Conservation (phyloP, 129 eudicot genomes). For the Centaurea solstitialis region DNA sequence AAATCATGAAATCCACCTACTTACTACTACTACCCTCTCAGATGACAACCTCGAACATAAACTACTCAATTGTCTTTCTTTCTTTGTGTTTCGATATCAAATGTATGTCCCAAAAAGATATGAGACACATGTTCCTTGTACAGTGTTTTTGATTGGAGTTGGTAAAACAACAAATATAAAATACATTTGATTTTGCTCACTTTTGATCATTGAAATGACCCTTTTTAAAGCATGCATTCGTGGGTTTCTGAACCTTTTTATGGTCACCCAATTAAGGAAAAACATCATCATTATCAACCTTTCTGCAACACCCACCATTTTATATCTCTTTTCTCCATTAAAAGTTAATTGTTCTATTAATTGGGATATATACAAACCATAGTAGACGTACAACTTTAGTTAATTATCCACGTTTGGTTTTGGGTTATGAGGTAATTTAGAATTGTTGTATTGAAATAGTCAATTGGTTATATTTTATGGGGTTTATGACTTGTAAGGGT, state of each 20-base stretch:
- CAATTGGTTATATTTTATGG: too few species aligned
- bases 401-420: background rate
- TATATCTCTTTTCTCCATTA: too few species aligned
- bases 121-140: constrained; percentile 34
- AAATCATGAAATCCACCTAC: constrained; percentile 16
- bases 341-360: too few species aligned
- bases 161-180: constrained; percentile 22
- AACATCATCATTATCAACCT: constrained; percentile 24
- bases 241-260: constrained; percentile 42
- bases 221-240: constrained; percentile 34
- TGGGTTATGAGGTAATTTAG: too few species aligned
- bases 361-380: background rate
- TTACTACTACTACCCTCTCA: constrained; percentile 43
- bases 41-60: constrained; percentile 45
- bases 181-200: constrained; percentile 25
- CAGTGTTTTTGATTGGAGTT: constrained; percentile 42
- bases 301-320: constrained; percentile 10
- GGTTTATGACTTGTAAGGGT: too few species aligned
- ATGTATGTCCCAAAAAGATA: constrained; percentile 36
- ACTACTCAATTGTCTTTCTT: constrained; percentile 18
- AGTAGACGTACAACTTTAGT: background rate
- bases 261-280: constrained; percentile 36
- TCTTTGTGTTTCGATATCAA: constrained; percentile 23
- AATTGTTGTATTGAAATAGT: too few species aligned
- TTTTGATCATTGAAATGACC: constrained; percentile 25